Conservation (phyloP, 345 rosid species). For the Adansonia digitata region DNA sequence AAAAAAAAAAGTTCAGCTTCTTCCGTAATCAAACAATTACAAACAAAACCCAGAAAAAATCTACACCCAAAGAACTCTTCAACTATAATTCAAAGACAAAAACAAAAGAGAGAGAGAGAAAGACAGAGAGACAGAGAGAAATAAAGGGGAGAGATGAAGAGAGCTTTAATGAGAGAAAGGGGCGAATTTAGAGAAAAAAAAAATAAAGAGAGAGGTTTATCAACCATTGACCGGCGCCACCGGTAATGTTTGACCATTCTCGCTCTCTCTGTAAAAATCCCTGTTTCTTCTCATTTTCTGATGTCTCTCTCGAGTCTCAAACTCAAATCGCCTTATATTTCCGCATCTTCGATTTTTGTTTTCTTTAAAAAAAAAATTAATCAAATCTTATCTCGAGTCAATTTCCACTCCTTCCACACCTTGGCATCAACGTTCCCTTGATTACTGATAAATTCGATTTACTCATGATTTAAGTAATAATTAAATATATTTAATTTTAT, state of each 20-base stretch:
- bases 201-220: constrained; percentile 18
- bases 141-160: constrained; percentile 5
- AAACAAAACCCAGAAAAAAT: neutral
- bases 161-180: constrained; percentile 10
- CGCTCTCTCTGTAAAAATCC: constrained; percentile 18
- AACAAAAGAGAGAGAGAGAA: neutral
- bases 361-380: neutral
- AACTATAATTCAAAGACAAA: neutral
- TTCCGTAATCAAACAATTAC: neutral
- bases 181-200: neutral
- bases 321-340: neutral
- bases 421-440: no score
- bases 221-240: constrained; percentile 60
- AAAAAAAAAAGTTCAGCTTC: neutral
- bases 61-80: constrained; percentile 5
- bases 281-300: constrained; percentile 24
- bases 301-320: constrained; percentile 21
- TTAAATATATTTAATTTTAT: no score
- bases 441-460: no score
- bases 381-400: neutral
- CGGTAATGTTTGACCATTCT: constrained; percentile 45
- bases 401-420: constrained; percentile 4
- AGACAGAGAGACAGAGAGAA: neutral
- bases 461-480: no score
- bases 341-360: neutral